These are phyloP conservation scores for Halenospora varia DNA, from an alignment of 495 filamentous ascomycete genomes.

Conservation along the genomic window DNA sequence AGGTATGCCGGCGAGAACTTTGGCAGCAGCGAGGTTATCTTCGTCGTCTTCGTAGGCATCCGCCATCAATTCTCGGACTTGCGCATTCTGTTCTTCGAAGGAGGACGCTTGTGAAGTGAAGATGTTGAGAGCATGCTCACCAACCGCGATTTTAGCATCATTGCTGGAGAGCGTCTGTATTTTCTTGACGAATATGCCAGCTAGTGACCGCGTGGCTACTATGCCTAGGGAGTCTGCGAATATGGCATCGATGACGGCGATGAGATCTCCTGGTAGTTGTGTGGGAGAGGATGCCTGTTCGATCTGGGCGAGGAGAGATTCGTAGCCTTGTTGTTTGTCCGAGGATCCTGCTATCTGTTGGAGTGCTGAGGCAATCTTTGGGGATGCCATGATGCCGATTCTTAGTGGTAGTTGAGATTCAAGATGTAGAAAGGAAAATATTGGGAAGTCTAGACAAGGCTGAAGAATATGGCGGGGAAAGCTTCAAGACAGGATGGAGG, in stretches of 20 bases:
- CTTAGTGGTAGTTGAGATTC: not conserved
- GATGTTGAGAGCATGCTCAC: conserved; percentile 24
- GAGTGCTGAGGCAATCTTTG: conserved; percentile 18
- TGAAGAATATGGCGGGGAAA: conserved; percentile 18
- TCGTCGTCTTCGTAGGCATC: conserved; percentile 78
- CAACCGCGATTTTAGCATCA: conserved; percentile 25
- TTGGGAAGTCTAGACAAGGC: conserved; percentile 4
- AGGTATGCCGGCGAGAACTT: conserved; percentile 74
- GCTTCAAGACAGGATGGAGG: conserved; percentile 7
- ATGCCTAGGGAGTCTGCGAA: conserved; percentile 25
- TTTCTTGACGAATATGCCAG: conserved; percentile 14
- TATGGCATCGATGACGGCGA: conserved; percentile 23
- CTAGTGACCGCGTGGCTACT: conserved; percentile 23
- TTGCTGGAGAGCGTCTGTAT: conserved; percentile 17
- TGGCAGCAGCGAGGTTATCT: conserved; percentile 74
- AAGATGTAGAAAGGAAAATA: not conserved
- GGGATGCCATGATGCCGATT: conserved; percentile 15
- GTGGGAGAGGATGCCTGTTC: conserved; percentile 4
- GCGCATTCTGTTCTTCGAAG: conserved; percentile 79
- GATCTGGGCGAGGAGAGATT: conserved; percentile 18
- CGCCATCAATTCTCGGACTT: conserved; percentile 76
- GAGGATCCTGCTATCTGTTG: conserved; percentile 18
- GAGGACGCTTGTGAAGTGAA: conserved; percentile 36
- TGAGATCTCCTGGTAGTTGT: conserved; percentile 18
- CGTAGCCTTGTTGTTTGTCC: conserved; percentile 25